Base-by-base conservation (phyloP, 2,329 filamentous ascomycete species). In the Fusarium algeriense region DNA sequence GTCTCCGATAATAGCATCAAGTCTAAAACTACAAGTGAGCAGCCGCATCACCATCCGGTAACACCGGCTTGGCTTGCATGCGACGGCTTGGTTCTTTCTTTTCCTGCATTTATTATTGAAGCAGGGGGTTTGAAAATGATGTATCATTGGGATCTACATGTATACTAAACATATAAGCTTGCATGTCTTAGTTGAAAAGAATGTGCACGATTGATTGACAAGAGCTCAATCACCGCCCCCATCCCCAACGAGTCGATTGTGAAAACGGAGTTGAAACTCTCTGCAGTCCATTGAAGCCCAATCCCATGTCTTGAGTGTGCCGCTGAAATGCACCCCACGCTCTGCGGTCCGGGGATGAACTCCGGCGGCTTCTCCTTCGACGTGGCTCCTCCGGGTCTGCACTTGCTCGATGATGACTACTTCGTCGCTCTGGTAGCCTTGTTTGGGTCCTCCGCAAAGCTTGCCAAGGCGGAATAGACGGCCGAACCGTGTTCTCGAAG, bases 91-190 rank as follows among this genome's bases (percentile, higher is more conserved):
- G 13, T 15, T 15, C 13, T 6, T 14, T 26, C 4, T n/a, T 7
- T 11, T 2, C 6, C 12, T 17, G 34, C 3, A 26, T 8, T 13
- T 4, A 34, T 15, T 3, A 19, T 1, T n/a, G 6, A 7, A 5
- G 12, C 3, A 38, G 5, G 9, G 13, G 9, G 20, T 1, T 26
- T 38, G 20, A 38, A 48, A 52, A 8, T 5, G 3, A n/a, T n/a
- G 4, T 38, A 26, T 26, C 14, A 7, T 19, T 28, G 17, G 20
- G 12, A n/a, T 6, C 14, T 3, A 2, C 9, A 15, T 9, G 8
- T 9, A 26, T 38, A 3, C 5, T 4, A 28, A n/a, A n/a, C 6
- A 38, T 3, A n/a, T 3, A n/a, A 15, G 20, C 11, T 15, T 19
- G 2, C 2, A 13, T 15, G 7, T 11, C 30, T 30, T 11, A 7